Percentiles rank a stretch among this genome's conserved stretches.
Conservation (phyloP, 768 basidiomycete species). For the Agaricus bisporus region DNA sequence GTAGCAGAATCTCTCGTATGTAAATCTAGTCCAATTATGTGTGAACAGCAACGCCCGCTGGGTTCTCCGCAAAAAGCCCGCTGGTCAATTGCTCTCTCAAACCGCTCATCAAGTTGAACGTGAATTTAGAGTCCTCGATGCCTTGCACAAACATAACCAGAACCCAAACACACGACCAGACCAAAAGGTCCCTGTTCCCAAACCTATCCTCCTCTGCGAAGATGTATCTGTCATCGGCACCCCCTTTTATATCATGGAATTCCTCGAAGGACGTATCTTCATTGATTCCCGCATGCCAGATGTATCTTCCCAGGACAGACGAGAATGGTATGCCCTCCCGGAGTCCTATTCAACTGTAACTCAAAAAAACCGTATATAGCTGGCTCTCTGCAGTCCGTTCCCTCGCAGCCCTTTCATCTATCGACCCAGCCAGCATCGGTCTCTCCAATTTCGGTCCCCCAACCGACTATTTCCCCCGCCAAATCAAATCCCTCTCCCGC, state of each 20-base stretch:
- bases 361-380: conserved; percentile 29
- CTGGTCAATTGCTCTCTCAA: conserved; percentile 76
- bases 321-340: conserved; percentile 54
- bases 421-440: conserved; percentile 61
- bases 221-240: conserved; percentile 77
- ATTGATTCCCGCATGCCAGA: conserved; percentile 77
- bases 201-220: conserved; percentile 78
- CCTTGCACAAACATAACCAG: conserved; percentile 71
- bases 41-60: conserved; percentile 47
- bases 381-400: conserved; percentile 75
- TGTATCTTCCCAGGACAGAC: conserved; percentile 51
- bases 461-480: conserved; percentile 86
- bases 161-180: conserved; percentile 41
- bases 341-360: background rate
- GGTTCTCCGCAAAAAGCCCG: conserved; percentile 91
- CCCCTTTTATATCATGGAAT: conserved; percentile 96
- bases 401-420: conserved; percentile 60
- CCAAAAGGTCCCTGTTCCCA: conserved; percentile 74
- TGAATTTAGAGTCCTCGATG: conserved; percentile 77
- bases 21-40: background rate
- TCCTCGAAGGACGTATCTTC: conserved; percentile 90
- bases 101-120: conserved; percentile 96
- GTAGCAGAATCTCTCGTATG: conserved; percentile 24
- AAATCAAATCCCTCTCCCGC: conserved; percentile 82
- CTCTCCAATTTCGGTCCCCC: conserved; percentile 66